Percentiles rank a stretch among this genome's conserved stretches.
Conservation (phyloP, 1,139 yeast genomes). For the Pichia sp. region DNA sequence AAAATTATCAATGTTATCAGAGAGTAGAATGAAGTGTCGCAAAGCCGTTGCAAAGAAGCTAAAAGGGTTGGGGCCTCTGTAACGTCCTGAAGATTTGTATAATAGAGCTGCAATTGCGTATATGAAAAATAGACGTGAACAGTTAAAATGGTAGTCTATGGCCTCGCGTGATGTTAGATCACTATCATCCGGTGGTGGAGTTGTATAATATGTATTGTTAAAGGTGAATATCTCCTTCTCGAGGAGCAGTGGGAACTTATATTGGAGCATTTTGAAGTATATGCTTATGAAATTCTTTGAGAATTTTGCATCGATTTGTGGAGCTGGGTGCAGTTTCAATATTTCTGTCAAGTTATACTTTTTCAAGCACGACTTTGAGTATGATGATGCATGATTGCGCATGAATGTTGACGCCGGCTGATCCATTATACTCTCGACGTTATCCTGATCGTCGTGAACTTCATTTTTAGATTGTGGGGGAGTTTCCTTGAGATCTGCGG, state of each 20-base stretch:
- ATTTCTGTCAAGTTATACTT: constrained; percentile 30
- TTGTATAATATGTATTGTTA: constrained; percentile 34
- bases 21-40: constrained; percentile 42
- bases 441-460: background rate
- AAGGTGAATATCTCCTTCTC: constrained; percentile 40
- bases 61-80: constrained; percentile 42
- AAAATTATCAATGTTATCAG: constrained; percentile 30
- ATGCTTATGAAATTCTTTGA: constrained; percentile 41
- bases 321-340: constrained; percentile 37
- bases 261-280: constrained; percentile 43
- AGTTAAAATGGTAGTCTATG: constrained; percentile 36
- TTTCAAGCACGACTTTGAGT: constrained; percentile 4
- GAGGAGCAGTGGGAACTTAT: constrained; percentile 42
- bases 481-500: no score
- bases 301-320: constrained; percentile 37
- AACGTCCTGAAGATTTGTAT: constrained; percentile 44
- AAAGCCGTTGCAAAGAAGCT: constrained; percentile 48
- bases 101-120: constrained; percentile 43
- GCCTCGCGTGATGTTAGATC: background rate
- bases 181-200: background rate
- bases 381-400: background rate
- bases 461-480: constrained; percentile 4
- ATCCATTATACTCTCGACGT: constrained; percentile 1
- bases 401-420: constrained; percentile 6
- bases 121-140: constrained; percentile 44